A percentile compares a stretch with the other conserved stretches of the same genome.
phyloP scores from a whole-genome alignment of 164 flowering plant species.

The Nelumbo lutea region DNA sequence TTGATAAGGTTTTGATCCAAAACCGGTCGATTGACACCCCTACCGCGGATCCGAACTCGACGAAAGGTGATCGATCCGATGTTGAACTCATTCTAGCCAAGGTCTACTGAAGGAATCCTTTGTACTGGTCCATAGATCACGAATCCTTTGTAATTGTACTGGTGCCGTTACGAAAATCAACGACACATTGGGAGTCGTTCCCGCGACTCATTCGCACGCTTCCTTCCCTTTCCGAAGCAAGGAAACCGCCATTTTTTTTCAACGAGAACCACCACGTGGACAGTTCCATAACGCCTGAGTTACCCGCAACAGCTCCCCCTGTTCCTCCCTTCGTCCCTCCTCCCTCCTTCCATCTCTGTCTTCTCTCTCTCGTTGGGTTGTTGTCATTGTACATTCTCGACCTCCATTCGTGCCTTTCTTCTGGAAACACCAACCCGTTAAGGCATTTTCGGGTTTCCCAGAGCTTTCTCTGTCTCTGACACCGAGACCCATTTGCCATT shows the following conservation, averaged over 20 bases:
- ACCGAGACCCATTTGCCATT: not conserved
- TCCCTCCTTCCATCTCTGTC: not conserved
- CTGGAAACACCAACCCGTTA: constrained; percentile 7
- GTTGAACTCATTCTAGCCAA: no score
- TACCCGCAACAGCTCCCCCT: not conserved
- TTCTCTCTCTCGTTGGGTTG: not conserved
- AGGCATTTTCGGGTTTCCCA: no score
- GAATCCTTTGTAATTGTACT: no score
- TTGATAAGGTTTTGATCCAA: no score
- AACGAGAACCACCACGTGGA: constrained; percentile 13
- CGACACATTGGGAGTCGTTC: constrained; percentile 11
- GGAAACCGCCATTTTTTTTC: constrained; percentile 8
- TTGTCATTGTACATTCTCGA: not conserved
- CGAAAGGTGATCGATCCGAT: no score
- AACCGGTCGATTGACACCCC: no score
- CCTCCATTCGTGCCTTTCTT: not conserved
- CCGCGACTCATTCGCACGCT: not conserved
- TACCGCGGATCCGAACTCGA: no score
- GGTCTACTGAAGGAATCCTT: no score
- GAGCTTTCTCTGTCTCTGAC: no score
- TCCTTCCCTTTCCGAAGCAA: not conserved
- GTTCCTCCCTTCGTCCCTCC: not conserved
- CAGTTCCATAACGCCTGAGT: constrained; percentile 1
- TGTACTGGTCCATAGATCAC: no score
- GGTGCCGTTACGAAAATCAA: not conserved